Evolutionary conservation across 331 rosid genomes (phyloP), one percentile per base, ranked within the genome.

Genomic region (Stylosanthes scabra): DNA sequence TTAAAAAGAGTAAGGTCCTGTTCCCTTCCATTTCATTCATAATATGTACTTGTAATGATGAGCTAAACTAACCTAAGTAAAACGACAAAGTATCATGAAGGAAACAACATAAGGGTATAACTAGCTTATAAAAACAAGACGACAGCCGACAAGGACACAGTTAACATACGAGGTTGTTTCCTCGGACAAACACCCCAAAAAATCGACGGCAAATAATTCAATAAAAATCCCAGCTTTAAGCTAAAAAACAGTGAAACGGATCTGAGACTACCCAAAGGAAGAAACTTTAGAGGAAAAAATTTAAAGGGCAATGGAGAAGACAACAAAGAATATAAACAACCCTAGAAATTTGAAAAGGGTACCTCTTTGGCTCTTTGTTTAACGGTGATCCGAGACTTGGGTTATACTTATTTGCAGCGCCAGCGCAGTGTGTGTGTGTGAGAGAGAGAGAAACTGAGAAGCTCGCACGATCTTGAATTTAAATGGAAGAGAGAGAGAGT

Each of bases 281-380:
- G 11, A 16, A 77, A 71, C 42, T 41, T 59, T 15, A 34, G n/a
- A 41, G 4, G 25, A 20, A n/a, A 15, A 9, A 28, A 49, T 8
- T 31, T 39, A 46, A 41, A 59, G 52, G 6, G 12, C 13, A 37
- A n/a, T 45, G 11, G 45, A 70, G 75, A 39, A 28, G 12, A 27
- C 6, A 54, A 58, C 27, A 59, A 74, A 63, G 40, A 9, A 1
- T 25, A 13, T 12, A 44, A 54, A 77, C n/a, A 80, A 80, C 77
- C 89, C 85, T 80, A 82, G 61, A 71, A 70, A 51, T 28, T 66
- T 62, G 72, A 69, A 60, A 74, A 40, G 44, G 12, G 56, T 50
- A 66, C 69, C 68, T 62, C 66, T 73, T 31, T 31, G 37, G 37
- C 37, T 31, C 37, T 20, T 20, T 34, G 13, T 16, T 1, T 13